Conservation (phyloP, 495 filamentous ascomycete species). For the Pseudotulostoma volvatum region DNA sequence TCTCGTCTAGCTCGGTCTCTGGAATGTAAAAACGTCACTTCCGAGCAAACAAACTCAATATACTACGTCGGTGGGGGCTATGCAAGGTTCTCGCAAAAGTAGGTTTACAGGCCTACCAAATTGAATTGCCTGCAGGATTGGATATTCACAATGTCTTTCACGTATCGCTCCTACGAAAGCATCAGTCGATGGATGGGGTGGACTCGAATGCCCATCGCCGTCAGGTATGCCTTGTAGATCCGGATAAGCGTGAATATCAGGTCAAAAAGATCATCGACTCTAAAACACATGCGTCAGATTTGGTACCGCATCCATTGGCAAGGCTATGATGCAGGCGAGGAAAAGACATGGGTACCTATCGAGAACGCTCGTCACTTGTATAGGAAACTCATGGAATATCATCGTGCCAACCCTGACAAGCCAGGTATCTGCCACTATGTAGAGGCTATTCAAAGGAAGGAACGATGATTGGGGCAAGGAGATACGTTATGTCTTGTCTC, state of each 20-base stretch:
- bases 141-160: too few species aligned
- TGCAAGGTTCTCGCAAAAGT: not conserved
- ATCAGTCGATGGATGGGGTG: too few species aligned
- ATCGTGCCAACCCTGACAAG: not conserved
- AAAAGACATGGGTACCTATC: too few species aligned
- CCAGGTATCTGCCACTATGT: slow-evolving; percentile 35
- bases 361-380: too few species aligned
- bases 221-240: too few species aligned
- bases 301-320: too few species aligned
- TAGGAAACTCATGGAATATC: not conserved
- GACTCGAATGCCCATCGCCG: too few species aligned
- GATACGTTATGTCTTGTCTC: not conserved
- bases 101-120: not conserved
- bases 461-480: not conserved
- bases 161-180: too few species aligned
- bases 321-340: too few species aligned
- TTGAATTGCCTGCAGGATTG: not conserved
- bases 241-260: too few species aligned
- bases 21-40: not conserved
- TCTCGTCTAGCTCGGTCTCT: not conserved
- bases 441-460: slow-evolving; percentile 44
- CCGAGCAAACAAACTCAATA: not conserved
- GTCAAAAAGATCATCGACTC: too few species aligned
- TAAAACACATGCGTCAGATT: too few species aligned
- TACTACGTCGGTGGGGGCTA: not conserved